Base-by-base conservation (phyloP, 345 rosid species). In the Luvunga scandens region DNA sequence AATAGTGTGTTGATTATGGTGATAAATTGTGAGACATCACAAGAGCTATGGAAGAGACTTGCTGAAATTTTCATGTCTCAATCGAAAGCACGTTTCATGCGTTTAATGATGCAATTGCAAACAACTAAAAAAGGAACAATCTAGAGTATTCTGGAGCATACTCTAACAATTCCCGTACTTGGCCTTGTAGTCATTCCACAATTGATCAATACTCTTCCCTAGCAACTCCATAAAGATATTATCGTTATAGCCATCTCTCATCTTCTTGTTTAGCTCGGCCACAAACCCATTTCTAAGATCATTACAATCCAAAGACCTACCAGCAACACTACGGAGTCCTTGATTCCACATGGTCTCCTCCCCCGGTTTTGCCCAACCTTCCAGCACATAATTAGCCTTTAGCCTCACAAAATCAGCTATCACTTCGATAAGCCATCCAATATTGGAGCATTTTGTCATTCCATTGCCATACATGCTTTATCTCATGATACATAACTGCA, bases 381-480 rank as follows among this genome's bases (percentile, higher is more conserved):
- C 42, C 1, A 60, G 77, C 13, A 45, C 73, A 42, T 60, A 77
- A 8, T 73, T 76, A 5, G 77, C 77, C 68, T 81, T 75, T 30
- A 84, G 30, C 76, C n/a, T n/a, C n/a, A n/a, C n/a, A n/a, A n/a
- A n/a, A n/a, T n/a, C n/a, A n/a, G n/a, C n/a, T n/a, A n/a, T n/a
- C n/a, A n/a, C n/a, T n/a, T n/a, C n/a, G n/a, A n/a, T n/a, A n/a
- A n/a, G n/a, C n/a, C 55, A 92, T 1, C 86, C 77, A 36, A 36
- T 2, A 36, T 36, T 36, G 89, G 97, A 18, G 91, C 74, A 30
- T 84, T n/a, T n/a, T n/a, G 3, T 96, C 98, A 33, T 83, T 80
- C 97, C 98, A 93, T 55, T 87, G 94, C 97, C 92, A 91, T 6
- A 89, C 75, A 39, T 90, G 94, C 1, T 86, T 77, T 85, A 86